phyloP scores from a whole-genome alignment of 106 monocot genomes.

The Platanthera zijinensis region DNA sequence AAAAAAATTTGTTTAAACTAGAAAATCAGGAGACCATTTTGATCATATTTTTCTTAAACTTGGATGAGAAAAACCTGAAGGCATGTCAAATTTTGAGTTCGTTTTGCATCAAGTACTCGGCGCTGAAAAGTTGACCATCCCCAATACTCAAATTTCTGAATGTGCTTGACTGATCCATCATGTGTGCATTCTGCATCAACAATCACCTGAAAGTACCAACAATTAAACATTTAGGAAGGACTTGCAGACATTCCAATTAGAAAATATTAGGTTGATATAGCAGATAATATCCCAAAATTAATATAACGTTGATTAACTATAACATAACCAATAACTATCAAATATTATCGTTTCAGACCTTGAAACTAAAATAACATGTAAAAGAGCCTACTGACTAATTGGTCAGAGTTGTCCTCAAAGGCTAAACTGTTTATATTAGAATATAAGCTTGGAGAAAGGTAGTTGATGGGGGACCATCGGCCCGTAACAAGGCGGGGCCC shows the following conservation, averaged over 20 bases:
- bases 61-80: constrained; percentile 53
- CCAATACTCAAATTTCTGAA: constrained; percentile 94
- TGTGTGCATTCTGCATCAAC: constrained; percentile 99
- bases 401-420: background rate
- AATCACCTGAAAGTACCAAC: constrained; percentile 46
- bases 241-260: background rate
- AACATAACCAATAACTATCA: background rate
- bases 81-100: constrained; percentile 52
- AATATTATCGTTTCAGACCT: background rate
- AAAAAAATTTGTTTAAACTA: too few species aligned
- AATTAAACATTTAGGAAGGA: background rate
- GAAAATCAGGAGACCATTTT: too few species aligned
- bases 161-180: constrained; percentile 95
- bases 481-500: too few species aligned
- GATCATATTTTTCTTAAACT: background rate
- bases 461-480: too few species aligned
- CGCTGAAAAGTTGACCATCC: constrained; percentile 87
- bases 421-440: too few species aligned
- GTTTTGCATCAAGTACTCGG: constrained; percentile 73
- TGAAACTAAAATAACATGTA: too few species aligned
- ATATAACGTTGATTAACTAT: background rate
- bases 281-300: background rate
- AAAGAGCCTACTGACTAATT: background rate
- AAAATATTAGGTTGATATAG: background rate
- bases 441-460: too few species aligned